Evolutionary conservation across 1,284 basidiomycete genomes (phyloP).

Genomic region (Microbotryomycetes sp.): DNA sequence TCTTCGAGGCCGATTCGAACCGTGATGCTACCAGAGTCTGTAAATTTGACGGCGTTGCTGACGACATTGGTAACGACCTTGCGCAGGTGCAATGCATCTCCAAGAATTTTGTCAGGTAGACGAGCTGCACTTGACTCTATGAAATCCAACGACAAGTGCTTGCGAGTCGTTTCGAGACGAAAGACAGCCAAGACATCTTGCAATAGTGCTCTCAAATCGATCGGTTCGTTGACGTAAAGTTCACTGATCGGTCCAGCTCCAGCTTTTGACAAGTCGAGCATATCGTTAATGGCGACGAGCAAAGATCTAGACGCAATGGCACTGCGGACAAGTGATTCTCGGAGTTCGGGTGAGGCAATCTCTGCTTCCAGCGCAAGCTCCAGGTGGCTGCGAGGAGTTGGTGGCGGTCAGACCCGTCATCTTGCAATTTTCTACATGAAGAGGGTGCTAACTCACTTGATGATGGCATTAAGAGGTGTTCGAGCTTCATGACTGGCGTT

Average conservation of each 20-base stretch:
- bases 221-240: background rate
- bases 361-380: background rate
- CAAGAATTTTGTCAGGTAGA: background rate
- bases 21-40: background rate
- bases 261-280: background rate
- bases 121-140: background rate
- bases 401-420: too few relatives aligned
- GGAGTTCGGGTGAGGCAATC: background rate
- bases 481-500: background rate
- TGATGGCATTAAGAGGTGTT: background rate
- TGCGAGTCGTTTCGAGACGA: background rate
- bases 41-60: background rate
- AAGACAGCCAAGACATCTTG: background rate
- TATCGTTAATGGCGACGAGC: background rate
- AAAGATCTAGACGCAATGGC: background rate
- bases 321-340: background rate
- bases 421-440: too few relatives aligned
- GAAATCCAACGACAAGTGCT: background rate
- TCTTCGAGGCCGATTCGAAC: background rate
- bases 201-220: background rate
- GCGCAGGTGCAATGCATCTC: background rate
- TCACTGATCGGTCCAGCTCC: background rate
- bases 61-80: background rate
- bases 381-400: too few relatives aligned
- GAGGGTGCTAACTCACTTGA: too few relatives aligned